Conservation (phyloP, 768 basidiomycete species). For the Rhodotorula babjevae region DNA sequence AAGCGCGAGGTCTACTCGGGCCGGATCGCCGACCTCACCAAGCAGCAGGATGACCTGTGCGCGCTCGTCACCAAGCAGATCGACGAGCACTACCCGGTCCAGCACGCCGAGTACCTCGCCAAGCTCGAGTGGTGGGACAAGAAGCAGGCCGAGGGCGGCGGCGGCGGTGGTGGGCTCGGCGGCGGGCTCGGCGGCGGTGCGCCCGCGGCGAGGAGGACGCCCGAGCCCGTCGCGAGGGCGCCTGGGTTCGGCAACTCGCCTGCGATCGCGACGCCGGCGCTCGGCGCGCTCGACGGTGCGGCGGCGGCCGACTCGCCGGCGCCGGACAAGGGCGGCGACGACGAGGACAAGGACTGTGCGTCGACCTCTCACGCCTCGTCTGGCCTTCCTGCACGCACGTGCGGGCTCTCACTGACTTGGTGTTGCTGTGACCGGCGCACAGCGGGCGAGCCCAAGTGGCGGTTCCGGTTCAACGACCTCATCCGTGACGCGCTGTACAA, state of each 20-base stretch:
- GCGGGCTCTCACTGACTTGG: too few relatives aligned
- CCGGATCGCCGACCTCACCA: constrained; percentile 62
- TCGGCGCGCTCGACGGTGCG: background rate
- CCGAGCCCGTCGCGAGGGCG: background rate
- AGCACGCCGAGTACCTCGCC: constrained; percentile 55
- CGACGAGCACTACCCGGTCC: constrained; percentile 59
- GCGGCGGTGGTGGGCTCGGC: background rate
- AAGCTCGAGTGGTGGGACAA: constrained; percentile 1
- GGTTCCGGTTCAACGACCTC: constrained; percentile 69
- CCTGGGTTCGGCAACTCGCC: constrained; percentile 8
- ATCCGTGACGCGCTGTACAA: constrained; percentile 79
- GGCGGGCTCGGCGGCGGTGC: background rate
- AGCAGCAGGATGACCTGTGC: constrained; percentile 66
- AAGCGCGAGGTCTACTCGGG: constrained; percentile 78
- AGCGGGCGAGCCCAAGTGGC: constrained; percentile 56
- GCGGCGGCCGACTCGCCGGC: constrained; percentile 19
- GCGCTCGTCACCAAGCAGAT: constrained; percentile 61
- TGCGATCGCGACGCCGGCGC: constrained; percentile 2
- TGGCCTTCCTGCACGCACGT: background rate
- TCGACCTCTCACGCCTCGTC: constrained; percentile 7
- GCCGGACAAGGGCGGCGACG: constrained; percentile 16
- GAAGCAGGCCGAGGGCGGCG: background rate
- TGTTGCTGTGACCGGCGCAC: background rate
- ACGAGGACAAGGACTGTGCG: constrained; percentile 38
- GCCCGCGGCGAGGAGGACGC: background rate